Conservation (phyloP, 768 basidiomycete species). For the Mycena venus region DNA sequence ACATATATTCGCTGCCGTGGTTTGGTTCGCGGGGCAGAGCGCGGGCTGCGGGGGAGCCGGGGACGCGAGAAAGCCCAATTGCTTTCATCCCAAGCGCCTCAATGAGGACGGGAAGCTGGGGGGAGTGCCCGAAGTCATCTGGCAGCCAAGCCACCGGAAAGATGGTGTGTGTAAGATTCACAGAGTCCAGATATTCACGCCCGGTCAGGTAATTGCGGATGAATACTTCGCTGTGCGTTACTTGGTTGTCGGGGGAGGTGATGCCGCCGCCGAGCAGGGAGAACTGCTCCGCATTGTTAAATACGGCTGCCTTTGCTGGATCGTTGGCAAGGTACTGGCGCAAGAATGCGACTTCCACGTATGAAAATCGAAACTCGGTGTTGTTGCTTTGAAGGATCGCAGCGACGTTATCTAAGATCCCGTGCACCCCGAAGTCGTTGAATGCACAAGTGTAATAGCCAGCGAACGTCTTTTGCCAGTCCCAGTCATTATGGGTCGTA, state of each 20-base stretch:
- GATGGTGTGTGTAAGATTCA: neutral
- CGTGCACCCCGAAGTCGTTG: no score
- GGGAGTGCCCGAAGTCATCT: constrained; percentile 13
- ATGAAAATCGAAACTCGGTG: no score
- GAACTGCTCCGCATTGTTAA: constrained; percentile 1
- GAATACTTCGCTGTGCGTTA: constrained; percentile 14
- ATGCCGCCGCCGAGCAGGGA: constrained; percentile 11
- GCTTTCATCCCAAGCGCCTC: constrained; percentile 18
- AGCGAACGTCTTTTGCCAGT: no score
- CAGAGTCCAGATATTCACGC: constrained; percentile 1
- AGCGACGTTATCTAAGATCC: no score
- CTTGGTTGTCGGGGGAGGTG: constrained; percentile 12
- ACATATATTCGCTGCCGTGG: no score
- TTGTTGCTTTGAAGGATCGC: no score
- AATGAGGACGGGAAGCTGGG: constrained; percentile 9
- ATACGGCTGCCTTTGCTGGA: no score
- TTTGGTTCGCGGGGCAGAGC: neutral
- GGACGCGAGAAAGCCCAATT: constrained; percentile 12
- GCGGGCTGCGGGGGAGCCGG: constrained; percentile 10
- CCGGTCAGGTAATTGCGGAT: constrained; percentile 17
- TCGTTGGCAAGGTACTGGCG: no score
- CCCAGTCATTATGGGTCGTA: no score
- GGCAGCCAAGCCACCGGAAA: constrained; percentile 13
- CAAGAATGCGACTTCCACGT: no score
- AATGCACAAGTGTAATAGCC: no score